These are phyloP conservation scores for Lepidium africanum DNA, from an alignment of 345 rosid genomes.

Conservation along the genomic window DNA sequence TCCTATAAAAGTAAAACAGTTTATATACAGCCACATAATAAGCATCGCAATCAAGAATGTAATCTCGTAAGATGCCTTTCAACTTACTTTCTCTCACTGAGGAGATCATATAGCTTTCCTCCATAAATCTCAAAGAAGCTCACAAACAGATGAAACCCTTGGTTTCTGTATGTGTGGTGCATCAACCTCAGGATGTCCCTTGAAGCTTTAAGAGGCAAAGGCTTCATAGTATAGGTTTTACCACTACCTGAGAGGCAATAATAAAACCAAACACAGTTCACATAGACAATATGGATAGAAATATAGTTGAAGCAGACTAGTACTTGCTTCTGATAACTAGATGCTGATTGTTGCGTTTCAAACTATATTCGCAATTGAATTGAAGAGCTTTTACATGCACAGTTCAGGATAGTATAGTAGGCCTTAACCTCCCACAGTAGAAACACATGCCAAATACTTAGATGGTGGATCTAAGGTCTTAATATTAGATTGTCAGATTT, in stretches of 20 bases:
- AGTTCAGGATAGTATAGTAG: not conserved
- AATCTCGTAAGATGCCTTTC: not conserved
- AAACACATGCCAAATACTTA: not conserved
- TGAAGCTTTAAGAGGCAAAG: conserved; percentile 91
- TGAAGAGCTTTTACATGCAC: not conserved
- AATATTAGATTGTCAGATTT: not conserved
- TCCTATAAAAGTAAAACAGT: conserved; percentile 31
- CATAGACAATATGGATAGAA: not conserved
- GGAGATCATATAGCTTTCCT: conserved; percentile 90
- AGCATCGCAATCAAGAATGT: not conserved
- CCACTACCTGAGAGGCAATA: conserved; percentile 71
- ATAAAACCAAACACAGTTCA: not conserved
- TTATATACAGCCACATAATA: not conserved
- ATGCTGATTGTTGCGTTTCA: not conserved
- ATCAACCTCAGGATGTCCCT: conserved; percentile 91
- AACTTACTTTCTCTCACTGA: conserved; percentile 89
- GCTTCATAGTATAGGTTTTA: conserved; percentile 95
- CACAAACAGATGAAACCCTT: conserved; percentile 85
- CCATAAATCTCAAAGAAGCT: conserved; percentile 98
- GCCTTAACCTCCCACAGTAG: not conserved
- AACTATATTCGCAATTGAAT: not conserved
- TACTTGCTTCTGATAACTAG: not conserved
- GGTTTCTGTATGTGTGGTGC: conserved; percentile 91
- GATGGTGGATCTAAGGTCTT: conserved; percentile 2
- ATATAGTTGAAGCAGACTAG: not conserved